These are phyloP conservation scores for Amauroascus niger DNA, from an alignment of 2,329 filamentous ascomycete genomes.

Conservation along the genomic window DNA sequence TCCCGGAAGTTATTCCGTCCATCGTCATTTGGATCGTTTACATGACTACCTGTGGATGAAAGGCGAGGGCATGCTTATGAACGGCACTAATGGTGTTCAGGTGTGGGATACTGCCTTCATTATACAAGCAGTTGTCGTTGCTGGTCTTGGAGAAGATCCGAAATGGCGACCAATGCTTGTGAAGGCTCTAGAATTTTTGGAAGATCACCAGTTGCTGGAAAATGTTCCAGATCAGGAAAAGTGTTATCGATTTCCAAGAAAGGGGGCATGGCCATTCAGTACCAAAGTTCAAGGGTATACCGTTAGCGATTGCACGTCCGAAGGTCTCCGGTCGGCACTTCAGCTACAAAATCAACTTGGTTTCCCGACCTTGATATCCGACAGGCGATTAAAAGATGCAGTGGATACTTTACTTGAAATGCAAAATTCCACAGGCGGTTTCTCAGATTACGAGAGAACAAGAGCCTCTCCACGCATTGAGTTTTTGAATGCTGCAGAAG, in stretches of 20 bases:
- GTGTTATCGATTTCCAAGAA: slow-evolving; percentile 82
- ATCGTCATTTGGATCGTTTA: slow-evolving; percentile 67
- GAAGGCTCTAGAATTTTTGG: slow-evolving; percentile 74
- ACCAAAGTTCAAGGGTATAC: slow-evolving; percentile 87
- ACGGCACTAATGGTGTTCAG: slow-evolving; percentile 97
- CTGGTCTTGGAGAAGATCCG: slow-evolving; percentile 64
- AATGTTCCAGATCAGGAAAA: slow-evolving; percentile 65
- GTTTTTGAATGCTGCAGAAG: slow-evolving; percentile 85
- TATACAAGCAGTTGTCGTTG: slow-evolving; percentile 71
- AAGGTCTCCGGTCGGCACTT: slow-evolving; percentile 78
- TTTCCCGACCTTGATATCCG: slow-evolving; percentile 64
- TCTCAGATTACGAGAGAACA: slow-evolving; percentile 79
- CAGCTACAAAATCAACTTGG: slow-evolving; percentile 68
- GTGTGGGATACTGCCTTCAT: slow-evolving; percentile 91
- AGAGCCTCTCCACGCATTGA: slow-evolving; percentile 71
- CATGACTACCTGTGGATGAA: slow-evolving; percentile 90
- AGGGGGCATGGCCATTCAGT: slow-evolving; percentile 94
- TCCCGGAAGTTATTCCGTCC: slow-evolving; percentile 59
- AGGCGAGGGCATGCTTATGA: slow-evolving; percentile 81
- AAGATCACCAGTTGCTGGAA: slow-evolving; percentile 81
- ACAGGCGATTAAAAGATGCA: slow-evolving; percentile 72
- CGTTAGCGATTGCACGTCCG: slow-evolving; percentile 88
- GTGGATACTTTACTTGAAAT: slow-evolving; percentile 85
- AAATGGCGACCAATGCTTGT: slow-evolving; percentile 74
- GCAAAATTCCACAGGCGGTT: slow-evolving; percentile 78